Conservation (phyloP, 202 grass and related monocot species). For the Bolboschoenoplectus hybrid region DNA sequence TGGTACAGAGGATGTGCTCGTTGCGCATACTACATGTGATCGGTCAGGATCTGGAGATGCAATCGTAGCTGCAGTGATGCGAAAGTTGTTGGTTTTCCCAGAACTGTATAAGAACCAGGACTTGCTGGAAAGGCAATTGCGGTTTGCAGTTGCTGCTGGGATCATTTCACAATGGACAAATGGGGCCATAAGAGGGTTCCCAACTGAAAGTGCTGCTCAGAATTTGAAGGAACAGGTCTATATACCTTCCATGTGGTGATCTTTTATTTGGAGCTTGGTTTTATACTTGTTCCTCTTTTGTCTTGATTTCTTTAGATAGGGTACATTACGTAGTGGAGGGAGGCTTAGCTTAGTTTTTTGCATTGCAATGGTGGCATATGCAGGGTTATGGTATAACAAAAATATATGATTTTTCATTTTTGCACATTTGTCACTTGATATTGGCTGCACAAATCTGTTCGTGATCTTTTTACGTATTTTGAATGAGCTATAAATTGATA, state of each 20-base stretch:
- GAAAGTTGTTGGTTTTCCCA: slow-evolving; percentile 63
- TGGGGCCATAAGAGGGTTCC: slow-evolving; percentile 84
- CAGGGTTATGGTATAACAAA: slow-evolving; percentile 12
- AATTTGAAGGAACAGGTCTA: slow-evolving; percentile 98
- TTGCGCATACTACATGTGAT: slow-evolving; percentile 73
- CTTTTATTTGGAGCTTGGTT: not conserved
- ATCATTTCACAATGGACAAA: slow-evolving; percentile 98
- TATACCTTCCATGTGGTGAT: slow-evolving; percentile 92
- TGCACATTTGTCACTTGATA: slow-evolving; percentile 28
- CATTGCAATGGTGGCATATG: slow-evolving; percentile 21
- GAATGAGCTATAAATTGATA: not conserved
- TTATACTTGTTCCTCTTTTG: not conserved
- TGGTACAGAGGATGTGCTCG: slow-evolving; percentile 87
- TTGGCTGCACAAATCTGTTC: not conserved
- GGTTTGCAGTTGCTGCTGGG: slow-evolving; percentile 80
- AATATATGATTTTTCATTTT: slow-evolving; percentile 1
- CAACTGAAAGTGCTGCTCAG: slow-evolving; percentile 82
- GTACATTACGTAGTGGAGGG: not conserved
- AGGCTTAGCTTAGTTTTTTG: not conserved
- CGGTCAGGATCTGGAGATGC: slow-evolving; percentile 92
- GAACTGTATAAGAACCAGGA: slow-evolving; percentile 86
- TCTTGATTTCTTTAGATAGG: slow-evolving; percentile 19
- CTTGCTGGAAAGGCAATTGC: slow-evolving; percentile 77
- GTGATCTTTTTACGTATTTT: not conserved
- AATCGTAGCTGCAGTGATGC: slow-evolving; percentile 82